These are phyloP conservation scores for Cystobasidium pallidum DNA, from an alignment of 1,284 basidiomycete species.

Conservation along the genomic window DNA sequence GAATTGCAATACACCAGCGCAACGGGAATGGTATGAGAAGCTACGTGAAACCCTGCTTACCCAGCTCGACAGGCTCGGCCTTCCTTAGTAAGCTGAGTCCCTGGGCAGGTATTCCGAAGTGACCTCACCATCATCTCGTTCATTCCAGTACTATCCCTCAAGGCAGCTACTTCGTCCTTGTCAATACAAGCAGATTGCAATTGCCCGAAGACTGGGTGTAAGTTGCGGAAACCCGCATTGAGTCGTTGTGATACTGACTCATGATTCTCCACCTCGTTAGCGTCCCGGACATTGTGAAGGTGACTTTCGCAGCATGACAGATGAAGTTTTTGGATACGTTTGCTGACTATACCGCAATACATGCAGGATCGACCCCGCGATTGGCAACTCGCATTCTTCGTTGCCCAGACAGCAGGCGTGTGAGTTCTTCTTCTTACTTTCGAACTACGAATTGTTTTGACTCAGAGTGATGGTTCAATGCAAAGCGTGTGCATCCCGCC, in stretches of 20 bases:
- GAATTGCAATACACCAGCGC: constrained; percentile 57
- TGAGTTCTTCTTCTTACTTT: constrained; percentile 60
- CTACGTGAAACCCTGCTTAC: constrained; percentile 73
- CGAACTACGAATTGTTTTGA: constrained; percentile 48
- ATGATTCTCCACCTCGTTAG: too few relatives aligned
- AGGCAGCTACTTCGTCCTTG: constrained; percentile 84
- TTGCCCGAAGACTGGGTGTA: constrained; percentile 78
- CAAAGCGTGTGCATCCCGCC: constrained; percentile 37
- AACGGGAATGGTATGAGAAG: constrained; percentile 77
- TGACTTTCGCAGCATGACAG: not conserved
- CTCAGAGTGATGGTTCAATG: not conserved
- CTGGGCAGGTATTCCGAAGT: too few relatives aligned
- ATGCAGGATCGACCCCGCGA: constrained; percentile 75
- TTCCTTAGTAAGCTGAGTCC: constrained; percentile 65
- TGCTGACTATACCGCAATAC: not conserved
- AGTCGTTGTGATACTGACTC: too few relatives aligned
- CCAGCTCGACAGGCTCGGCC: constrained; percentile 79
- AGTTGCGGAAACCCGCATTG: not conserved
- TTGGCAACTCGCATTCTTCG: constrained; percentile 67
- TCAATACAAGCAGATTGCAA: constrained; percentile 63
- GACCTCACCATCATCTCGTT: not conserved
- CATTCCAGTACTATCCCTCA: constrained; percentile 69
- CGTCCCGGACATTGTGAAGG: constrained; percentile 70
- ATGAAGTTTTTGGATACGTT: too few relatives aligned
- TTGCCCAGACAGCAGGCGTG: constrained; percentile 53